Conservation (phyloP, 2,329 filamentous ascomycete species). For the Ophiostoma novo-ulmi region DNA sequence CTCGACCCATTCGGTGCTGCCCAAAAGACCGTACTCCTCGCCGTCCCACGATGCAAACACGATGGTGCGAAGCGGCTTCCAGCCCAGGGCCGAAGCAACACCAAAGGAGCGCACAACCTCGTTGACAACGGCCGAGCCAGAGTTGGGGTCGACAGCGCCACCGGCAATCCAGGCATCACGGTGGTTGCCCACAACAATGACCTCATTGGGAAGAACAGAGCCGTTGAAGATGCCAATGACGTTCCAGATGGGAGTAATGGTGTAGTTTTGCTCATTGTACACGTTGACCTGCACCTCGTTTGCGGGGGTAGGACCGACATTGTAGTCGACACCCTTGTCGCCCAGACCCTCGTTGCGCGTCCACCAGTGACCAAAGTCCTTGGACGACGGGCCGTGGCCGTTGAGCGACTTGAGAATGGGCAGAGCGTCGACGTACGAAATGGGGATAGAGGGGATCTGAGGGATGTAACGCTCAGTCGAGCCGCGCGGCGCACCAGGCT, state of each 20-base stretch:
- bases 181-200: constrained; percentile 81
- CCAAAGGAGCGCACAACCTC: constrained; percentile 73
- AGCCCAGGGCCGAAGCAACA: constrained; percentile 61
- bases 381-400: constrained; percentile 73
- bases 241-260: constrained; percentile 79
- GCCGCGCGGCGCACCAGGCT: constrained; percentile 75
- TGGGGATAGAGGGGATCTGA: constrained; percentile 66
- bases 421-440: constrained; percentile 25
- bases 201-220: constrained; percentile 68
- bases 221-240: constrained; percentile 91
- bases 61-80: constrained; percentile 83
- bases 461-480: constrained; percentile 67
- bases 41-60: constrained; percentile 82
- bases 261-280: constrained; percentile 75
- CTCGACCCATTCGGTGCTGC: constrained; percentile 90
- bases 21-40: constrained; percentile 80
- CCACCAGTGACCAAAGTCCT: constrained; percentile 70
- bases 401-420: constrained; percentile 59
- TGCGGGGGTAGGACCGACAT: constrained; percentile 75
- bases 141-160: constrained; percentile 75
- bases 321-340: constrained; percentile 80
- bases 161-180: constrained; percentile 69
- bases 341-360: constrained; percentile 62
- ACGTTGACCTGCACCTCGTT: constrained; percentile 61
- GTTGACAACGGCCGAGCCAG: constrained; percentile 72